Evolutionary conservation across 257 asterid species (phyloP).

Genomic region (Solanum lignicaule): DNA sequence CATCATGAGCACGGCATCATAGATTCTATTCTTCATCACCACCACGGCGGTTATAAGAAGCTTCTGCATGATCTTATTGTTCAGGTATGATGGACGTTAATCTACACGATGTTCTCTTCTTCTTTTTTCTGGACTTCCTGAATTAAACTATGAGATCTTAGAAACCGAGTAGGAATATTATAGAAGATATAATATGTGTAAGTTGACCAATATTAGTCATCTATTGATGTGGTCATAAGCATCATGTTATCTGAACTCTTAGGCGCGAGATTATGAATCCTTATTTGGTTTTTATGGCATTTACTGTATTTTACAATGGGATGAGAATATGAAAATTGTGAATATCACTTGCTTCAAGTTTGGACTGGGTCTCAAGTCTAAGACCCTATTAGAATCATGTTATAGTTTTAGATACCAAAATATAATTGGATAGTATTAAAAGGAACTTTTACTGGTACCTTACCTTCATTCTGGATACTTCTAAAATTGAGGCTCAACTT

Average conservation of each 20-base stretch:
- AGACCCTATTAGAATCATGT: background rate
- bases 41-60: constrained; percentile 22
- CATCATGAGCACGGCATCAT: constrained; percentile 26
- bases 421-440: background rate
- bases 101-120: background rate
- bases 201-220: background rate
- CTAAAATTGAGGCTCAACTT: background rate
- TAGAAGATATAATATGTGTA: background rate
- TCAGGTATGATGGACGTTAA: constrained; percentile 38
- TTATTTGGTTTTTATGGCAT: background rate
- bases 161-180: background rate
- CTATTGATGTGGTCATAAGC: background rate
- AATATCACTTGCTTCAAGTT: background rate
- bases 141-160: background rate
- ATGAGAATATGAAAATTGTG: background rate
- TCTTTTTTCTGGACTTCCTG: background rate
- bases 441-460: background rate
- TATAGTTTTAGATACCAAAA: background rate
- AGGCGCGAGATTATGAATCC: background rate
- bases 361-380: background rate
- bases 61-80: constrained; percentile 68
- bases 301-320: background rate
- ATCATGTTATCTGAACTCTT: background rate
- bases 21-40: background rate
- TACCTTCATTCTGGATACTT: background rate